phyloP scores from a whole-genome alignment of 352 stramenopile species.

The Globisporangium polare region DNA sequence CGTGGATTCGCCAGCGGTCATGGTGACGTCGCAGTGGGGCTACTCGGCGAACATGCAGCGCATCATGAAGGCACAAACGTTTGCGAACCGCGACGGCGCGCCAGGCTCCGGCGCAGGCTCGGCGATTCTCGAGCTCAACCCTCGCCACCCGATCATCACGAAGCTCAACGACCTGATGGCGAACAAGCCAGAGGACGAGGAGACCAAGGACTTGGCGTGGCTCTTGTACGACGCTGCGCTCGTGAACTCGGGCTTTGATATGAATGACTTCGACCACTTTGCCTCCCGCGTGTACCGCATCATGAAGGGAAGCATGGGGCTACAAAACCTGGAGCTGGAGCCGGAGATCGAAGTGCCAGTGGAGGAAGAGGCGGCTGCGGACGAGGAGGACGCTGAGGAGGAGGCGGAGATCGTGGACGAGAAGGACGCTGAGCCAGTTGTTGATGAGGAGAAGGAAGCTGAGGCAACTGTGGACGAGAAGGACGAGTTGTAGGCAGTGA shows the following conservation, averaged over 20 bases:
- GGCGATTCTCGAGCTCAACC: conserved; percentile 99
- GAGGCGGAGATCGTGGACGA: conserved; percentile 22
- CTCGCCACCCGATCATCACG: conserved; percentile 96
- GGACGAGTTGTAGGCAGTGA: conserved; percentile 59
- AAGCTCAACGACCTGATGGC: conserved; percentile 91
- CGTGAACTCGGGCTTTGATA: conserved; percentile 96
- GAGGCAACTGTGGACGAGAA: conserved; percentile 47
- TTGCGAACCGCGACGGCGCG: conserved; percentile 70
- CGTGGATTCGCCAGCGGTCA: conserved; percentile 92
- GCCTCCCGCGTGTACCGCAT: conserved; percentile 91
- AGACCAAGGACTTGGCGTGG: conserved; percentile 93
- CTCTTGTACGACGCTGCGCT: conserved; percentile 98
- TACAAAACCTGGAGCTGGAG: conserved; percentile 91
- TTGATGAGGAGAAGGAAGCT: conserved; percentile 12
- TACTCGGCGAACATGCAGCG: conserved; percentile 99
- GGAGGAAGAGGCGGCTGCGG: conserved; percentile 37
- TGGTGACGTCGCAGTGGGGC: conserved; percentile 96
- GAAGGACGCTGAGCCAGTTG: conserved; percentile 26
- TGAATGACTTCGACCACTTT: conserved; percentile 93
- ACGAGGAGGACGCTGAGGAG: conserved; percentile 51
- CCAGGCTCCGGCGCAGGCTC: conserved; percentile 33
- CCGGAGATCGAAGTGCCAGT: conserved; percentile 94
- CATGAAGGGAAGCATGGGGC: conserved; percentile 90
- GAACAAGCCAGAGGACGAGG: conserved; percentile 62
- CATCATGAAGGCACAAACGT: conserved; percentile 98